Evolutionary conservation across 2,329 filamentous ascomycete genomes (phyloP).

Genomic region (Aspergillus novoparasiticus): DNA sequence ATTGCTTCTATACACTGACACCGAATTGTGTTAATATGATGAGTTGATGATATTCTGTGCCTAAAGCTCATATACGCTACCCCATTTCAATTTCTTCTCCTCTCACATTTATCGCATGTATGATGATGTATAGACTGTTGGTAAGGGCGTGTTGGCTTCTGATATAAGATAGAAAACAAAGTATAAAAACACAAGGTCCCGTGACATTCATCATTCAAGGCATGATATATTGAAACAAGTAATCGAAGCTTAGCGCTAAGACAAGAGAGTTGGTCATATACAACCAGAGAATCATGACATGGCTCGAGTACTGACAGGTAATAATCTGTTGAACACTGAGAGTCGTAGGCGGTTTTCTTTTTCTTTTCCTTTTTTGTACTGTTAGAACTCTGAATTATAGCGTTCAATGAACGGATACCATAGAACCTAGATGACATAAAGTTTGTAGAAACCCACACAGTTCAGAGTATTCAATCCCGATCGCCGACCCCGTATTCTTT

Average conservation of each 20-base stretch:
- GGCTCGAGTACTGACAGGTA: no score
- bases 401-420: background rate
- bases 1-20: conserved; percentile 19
- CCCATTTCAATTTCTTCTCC: background rate
- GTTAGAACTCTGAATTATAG: no score
- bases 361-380: no score
- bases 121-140: background rate
- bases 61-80: background rate
- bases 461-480: conserved; percentile 33
- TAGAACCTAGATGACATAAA: background rate
- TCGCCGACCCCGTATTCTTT: conserved; percentile 43
- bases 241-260: background rate
- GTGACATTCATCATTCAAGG: background rate
- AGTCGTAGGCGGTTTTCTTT: no score
- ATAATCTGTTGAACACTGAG: no score
- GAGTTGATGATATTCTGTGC: conserved; percentile 1
- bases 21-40: background rate
- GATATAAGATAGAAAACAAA: background rate
- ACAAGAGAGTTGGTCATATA: background rate
- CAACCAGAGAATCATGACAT: no score
- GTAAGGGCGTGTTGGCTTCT: background rate
- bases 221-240: background rate
- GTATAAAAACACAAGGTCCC: background rate
- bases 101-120: background rate
- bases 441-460: background rate